Conservation (phyloP, 352 stramenopile genomes). For the Globisporangium cystogenes region DNA sequence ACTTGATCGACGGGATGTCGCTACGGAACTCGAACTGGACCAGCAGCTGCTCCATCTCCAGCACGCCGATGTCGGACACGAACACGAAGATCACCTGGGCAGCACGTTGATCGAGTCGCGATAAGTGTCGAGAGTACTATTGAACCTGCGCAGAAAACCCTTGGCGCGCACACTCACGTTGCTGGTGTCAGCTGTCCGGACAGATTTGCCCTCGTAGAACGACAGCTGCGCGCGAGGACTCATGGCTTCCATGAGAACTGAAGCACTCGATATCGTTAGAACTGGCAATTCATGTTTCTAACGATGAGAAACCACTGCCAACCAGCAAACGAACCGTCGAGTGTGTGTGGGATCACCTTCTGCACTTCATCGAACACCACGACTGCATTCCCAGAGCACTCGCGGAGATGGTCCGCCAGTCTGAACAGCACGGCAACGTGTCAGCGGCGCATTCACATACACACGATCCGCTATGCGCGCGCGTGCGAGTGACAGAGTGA, state of each 20-base stretch:
- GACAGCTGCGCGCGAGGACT: conserved; percentile 64
- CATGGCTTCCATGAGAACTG: conserved; percentile 75
- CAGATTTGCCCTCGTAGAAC: conserved; percentile 67
- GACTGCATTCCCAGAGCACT: conserved; percentile 82
- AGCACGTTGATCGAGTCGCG: background rate
- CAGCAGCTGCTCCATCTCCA: conserved; percentile 81
- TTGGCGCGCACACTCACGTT: conserved; percentile 31
- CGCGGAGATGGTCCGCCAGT: conserved; percentile 71
- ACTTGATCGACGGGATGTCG: conserved; percentile 46
- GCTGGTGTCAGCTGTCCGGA: conserved; percentile 61
- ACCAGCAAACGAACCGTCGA: conserved; percentile 53
- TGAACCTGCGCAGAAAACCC: no score
- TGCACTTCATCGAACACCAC: conserved; percentile 91
- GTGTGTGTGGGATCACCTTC: conserved; percentile 87
- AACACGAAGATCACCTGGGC: conserved; percentile 84
- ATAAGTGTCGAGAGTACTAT: no score
- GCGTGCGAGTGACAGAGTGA: conserved; percentile 8
- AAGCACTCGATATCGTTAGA: background rate
- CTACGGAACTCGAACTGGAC: conserved; percentile 73
- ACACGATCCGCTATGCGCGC: background rate
- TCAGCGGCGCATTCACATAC: background rate
- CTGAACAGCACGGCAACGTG: conserved; percentile 19
- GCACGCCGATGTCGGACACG: conserved; percentile 85
- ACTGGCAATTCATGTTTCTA: background rate
- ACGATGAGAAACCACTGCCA: background rate